phyloP scores from a whole-genome alignment of 805 yeast genomes.

The Candida railenensis region DNA sequence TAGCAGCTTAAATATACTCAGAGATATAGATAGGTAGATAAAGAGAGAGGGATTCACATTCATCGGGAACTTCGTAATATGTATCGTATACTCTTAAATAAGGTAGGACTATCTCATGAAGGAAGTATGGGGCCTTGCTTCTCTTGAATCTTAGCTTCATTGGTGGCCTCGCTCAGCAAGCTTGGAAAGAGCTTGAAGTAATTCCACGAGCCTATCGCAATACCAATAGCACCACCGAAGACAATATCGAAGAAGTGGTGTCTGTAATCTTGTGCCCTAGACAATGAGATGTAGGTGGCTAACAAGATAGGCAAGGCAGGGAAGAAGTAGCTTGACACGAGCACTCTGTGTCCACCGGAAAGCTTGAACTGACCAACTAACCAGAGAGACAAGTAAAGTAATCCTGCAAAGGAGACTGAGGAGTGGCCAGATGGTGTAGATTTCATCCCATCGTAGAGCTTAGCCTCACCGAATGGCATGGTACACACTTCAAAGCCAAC shows the following conservation, averaged over 20 bases:
- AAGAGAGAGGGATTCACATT: too few species aligned
- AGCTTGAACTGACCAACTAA: conserved; percentile 24
- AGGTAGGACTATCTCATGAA: too few species aligned
- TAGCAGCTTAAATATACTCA: too few species aligned
- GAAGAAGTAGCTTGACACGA: conserved; percentile 12
- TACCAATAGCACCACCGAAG: conserved; percentile 29
- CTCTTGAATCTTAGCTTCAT: conserved; percentile 3
- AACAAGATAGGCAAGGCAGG: conserved; percentile 20
- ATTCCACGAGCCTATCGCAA: conserved; percentile 14
- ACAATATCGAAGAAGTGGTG: conserved; percentile 34
- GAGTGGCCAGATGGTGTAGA: conserved; percentile 44
- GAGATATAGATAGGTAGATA: too few species aligned
- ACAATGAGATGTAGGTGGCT: conserved; percentile 30
- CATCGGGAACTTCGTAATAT: too few species aligned
- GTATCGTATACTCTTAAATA: too few species aligned
- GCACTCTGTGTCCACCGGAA: conserved; percentile 7
- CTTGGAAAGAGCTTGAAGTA: conserved; percentile 7
- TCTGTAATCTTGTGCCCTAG: conserved; percentile 35
- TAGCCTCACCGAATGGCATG: conserved; percentile 26
- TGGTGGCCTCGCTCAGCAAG: background rate
- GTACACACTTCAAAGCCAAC: conserved; percentile 34
- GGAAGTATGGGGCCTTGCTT: background rate
- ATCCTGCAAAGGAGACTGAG: conserved; percentile 33
- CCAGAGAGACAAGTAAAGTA: conserved; percentile 33
- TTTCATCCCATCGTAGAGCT: conserved; percentile 36